Evolutionary conservation across 768 basidiomycete species (phyloP), one percentile per base, ranked within the genome.

Genomic region (Serendipita indica): DNA sequence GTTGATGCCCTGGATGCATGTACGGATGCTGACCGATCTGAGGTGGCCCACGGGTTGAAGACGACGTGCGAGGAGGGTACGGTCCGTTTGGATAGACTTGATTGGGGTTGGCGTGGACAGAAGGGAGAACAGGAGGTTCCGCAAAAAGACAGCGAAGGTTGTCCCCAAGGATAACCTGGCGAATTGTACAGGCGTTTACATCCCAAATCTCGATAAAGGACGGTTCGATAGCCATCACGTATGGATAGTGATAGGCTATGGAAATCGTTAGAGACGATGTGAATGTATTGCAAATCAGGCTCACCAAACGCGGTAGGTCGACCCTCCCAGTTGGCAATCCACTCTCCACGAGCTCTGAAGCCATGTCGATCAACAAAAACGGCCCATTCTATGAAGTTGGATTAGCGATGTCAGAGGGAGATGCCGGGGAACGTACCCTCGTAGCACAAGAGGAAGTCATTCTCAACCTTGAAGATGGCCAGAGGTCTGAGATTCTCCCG

Each of bases 311-410:
- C 85, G 3, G 89, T 89, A 0, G 96, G 96, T 41, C 75, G 76
- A 6, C 96, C 96, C 70, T 98, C 94, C 96, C 96, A 99, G 63
- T 88, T 78, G 13, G 98, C 89, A 79, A 93, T 89, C 75, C 97
- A 98, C 60, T 89, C 83, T 62, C 81, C 85, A 57, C 89, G 75
- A 52, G 93, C 89, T 61, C 91, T 76, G 74, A 90, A 86, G 2
- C 96, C 96, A 62, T 84, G 93, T 74, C 89, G 90, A 71, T 98
- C 94, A 63, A 99, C 92, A 70, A 97, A 98, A 69, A 99, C 98
- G 0, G 96, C 96, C 68, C 97, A 99, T 72, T 98, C 96, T 96
- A 64, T 33, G n/a, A 35, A 58, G 34, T 56, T n/a, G 60, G n/a
- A 60, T 63, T 32, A 68, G n/a, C 12, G 28, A 56, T 30, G 16